phyloP scores from a whole-genome alignment of 192 early-diverging fungal species.

The Rhizophagus clarus region DNA sequence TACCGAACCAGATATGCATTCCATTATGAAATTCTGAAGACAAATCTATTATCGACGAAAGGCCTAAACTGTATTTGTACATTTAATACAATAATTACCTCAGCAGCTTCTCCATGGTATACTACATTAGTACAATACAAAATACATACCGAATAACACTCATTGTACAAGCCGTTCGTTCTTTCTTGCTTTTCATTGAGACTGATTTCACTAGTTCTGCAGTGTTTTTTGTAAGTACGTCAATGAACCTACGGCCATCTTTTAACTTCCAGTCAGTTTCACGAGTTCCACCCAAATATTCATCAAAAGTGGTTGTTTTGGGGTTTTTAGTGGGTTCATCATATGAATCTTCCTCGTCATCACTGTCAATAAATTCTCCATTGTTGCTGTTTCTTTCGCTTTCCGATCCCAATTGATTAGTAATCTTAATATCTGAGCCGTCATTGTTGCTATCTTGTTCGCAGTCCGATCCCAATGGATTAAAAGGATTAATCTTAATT shows the following conservation, averaged over 20 bases:
- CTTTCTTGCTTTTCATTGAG: conserved; percentile 10
- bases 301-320: neutral
- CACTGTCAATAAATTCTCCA: no score
- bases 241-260: neutral
- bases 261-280: conserved; percentile 8
- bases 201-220: neutral
- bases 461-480: no score
- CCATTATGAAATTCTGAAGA: conserved; percentile 18
- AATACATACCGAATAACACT: conserved; percentile 22
- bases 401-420: no score
- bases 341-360: neutral
- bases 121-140: neutral
- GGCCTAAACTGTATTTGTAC: conserved; percentile 14
- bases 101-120: neutral
- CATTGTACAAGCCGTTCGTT: neutral
- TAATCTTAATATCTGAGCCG: no score
- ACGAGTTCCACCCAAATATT: neutral
- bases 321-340: neutral
- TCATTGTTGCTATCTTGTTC: no score
- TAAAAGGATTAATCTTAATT: no score
- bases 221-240: conserved; percentile 16
- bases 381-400: no score
- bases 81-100: neutral
- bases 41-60: conserved; percentile 28
- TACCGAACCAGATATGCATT: conserved; percentile 20